Conservation (phyloP, 176 grass and related monocot genomes). For the Chrysopogon serrulatus region DNA sequence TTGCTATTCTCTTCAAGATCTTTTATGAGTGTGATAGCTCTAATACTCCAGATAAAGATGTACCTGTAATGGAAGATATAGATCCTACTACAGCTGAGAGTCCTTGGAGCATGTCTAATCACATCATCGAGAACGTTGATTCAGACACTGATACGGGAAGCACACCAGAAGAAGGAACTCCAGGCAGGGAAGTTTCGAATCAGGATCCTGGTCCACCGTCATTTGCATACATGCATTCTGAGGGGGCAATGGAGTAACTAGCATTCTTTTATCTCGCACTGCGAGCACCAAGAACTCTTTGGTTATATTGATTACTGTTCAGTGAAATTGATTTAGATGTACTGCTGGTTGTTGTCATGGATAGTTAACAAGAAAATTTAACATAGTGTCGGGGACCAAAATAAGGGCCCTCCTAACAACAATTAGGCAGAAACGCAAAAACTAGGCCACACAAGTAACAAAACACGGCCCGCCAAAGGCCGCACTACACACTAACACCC, state of each 20-base stretch:
- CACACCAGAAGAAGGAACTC: constrained; percentile 27
- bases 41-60: constrained; percentile 12
- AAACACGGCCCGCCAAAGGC: too few relatives aligned
- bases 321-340: neutral
- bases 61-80: neutral
- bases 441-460: too few relatives aligned
- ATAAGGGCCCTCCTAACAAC: too few relatives aligned
- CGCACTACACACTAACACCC: too few relatives aligned
- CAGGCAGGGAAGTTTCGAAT: constrained; percentile 36
- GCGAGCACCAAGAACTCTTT: neutral
- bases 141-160: constrained; percentile 33
- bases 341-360: neutral
- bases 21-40: neutral
- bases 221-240: constrained; percentile 51
- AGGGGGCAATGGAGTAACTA: neutral
- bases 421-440: too few relatives aligned
- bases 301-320: neutral
- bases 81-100: neutral
- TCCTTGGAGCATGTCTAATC: constrained; percentile 24
- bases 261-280: neutral
- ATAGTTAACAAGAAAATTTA: neutral
- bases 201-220: constrained; percentile 28
- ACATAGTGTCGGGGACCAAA: too few relatives aligned
- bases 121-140: neutral
- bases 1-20: constrained; percentile 27